Conservation (phyloP, 2,329 filamentous ascomycete species). For the Aspergillus sp. region DNA sequence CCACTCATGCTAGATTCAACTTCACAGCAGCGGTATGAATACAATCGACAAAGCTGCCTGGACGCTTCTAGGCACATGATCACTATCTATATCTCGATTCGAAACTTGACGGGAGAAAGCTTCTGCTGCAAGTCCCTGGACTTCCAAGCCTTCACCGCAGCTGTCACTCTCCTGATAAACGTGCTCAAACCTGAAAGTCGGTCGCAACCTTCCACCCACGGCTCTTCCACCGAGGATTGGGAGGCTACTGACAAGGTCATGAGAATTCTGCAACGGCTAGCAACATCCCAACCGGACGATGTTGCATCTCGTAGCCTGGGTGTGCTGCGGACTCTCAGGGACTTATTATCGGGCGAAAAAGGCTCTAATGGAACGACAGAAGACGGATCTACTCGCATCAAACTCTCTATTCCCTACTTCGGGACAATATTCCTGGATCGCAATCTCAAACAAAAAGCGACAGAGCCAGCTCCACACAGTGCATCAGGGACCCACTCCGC, state of each 20-base stretch:
- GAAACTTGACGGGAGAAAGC: not conserved
- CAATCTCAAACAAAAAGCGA: too few relatives aligned
- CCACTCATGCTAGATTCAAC: not conserved
- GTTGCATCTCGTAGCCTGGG: not conserved
- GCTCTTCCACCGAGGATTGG: not conserved
- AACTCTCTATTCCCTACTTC: not conserved
- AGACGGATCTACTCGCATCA: not conserved
- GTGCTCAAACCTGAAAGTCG: not conserved
- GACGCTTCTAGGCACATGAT: not conserved
- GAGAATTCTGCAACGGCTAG: not conserved
- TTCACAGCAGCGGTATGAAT: not conserved
- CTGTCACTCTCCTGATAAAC: not conserved
- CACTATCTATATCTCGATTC: not conserved
- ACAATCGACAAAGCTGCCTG: not conserved
- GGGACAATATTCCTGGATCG: not conserved
- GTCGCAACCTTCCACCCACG: not conserved
- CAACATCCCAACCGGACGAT: not conserved
- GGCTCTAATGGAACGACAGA: not conserved
- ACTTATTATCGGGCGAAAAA: not conserved
- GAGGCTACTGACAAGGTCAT: not conserved
- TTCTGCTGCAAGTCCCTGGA: not conserved
- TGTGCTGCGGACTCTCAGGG: not conserved
- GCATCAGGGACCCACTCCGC: too few relatives aligned
- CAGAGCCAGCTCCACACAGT: too few relatives aligned
- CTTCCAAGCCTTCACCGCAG: not conserved